phyloP scores from a whole-genome alignment of 1,284 basidiomycete species.

The Blastosporella zonata region DNA sequence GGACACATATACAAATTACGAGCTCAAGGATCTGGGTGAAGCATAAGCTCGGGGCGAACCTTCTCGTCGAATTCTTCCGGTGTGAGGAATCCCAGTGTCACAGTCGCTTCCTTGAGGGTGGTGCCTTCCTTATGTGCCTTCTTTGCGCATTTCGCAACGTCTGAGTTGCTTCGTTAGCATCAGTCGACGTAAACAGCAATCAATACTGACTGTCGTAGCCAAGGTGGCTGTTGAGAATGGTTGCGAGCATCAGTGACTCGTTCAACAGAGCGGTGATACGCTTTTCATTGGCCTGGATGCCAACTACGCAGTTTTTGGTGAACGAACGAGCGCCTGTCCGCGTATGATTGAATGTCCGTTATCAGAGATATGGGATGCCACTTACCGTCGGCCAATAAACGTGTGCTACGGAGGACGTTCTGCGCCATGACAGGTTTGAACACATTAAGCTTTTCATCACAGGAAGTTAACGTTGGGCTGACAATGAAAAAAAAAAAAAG shows the following conservation, averaged over 20 bases:
- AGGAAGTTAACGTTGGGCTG: not conserved
- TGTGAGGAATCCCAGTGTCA: conserved; percentile 82
- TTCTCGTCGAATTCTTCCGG: conserved; percentile 94
- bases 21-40: conserved; percentile 59
- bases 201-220: conserved; percentile 87
- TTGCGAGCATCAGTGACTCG: conserved; percentile 96
- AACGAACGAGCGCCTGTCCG: conserved; percentile 78
- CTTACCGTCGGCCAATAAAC: conserved; percentile 85
- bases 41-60: conserved; percentile 92
- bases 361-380: conserved; percentile 11
- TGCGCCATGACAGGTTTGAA: conserved; percentile 99
- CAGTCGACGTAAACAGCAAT: conserved; percentile 8
- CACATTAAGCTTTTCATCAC: conserved; percentile 76
- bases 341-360: not conserved
- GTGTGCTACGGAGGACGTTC: conserved; percentile 95
- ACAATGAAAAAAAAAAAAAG: not conserved
- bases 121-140: conserved; percentile 99
- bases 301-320: conserved; percentile 96
- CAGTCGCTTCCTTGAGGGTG: conserved; percentile 93
- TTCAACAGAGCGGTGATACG: conserved; percentile 88
- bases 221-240: conserved; percentile 89
- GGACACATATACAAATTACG: not conserved
- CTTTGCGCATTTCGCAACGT: conserved; percentile 98
- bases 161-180: conserved; percentile 39
- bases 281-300: conserved; percentile 95